phyloP scores from a whole-genome alignment of 2,329 filamentous ascomycete species.

The Phaeosphaeriaceae sp. region DNA sequence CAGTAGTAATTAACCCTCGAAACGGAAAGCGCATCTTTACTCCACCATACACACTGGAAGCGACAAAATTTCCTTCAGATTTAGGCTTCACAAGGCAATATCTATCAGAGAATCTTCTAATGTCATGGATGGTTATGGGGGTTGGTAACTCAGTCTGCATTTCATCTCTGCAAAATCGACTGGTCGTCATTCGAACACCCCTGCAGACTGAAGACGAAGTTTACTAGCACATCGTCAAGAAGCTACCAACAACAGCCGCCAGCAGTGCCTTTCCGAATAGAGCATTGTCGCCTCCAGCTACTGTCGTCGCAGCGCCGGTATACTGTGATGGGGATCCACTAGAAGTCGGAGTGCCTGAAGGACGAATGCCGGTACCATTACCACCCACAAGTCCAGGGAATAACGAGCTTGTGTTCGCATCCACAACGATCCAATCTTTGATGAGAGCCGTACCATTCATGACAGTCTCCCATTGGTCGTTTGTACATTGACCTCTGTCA shows the following conservation, averaged over 20 bases:
- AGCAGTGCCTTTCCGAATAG: not conserved
- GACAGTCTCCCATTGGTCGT: conserved; percentile 40
- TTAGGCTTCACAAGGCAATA: not conserved
- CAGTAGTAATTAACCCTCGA: not conserved
- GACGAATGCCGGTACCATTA: conserved; percentile 15
- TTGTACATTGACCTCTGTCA: conserved; percentile 36
- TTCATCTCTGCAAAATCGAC: too few relatives aligned
- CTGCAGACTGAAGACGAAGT: too few relatives aligned
- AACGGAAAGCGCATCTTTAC: not conserved
- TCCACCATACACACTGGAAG: not conserved
- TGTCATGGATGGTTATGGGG: too few relatives aligned
- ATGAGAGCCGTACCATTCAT: conserved; percentile 41
- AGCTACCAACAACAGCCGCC: not conserved
- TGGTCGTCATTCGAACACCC: too few relatives aligned
- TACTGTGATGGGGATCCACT: not conserved
- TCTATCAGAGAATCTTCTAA: not conserved
- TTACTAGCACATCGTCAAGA: not conserved
- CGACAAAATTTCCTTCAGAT: not conserved
- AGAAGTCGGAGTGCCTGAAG: not conserved
- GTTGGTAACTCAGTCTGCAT: too few relatives aligned
- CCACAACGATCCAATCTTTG: conserved; percentile 44
- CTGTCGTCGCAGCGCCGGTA: not conserved
- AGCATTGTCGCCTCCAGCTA: not conserved
- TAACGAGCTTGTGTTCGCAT: conserved; percentile 39
- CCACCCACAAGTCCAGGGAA: conserved; percentile 32